Conservation (phyloP, 768 basidiomycete genomes). For the Suillus decipiens region DNA sequence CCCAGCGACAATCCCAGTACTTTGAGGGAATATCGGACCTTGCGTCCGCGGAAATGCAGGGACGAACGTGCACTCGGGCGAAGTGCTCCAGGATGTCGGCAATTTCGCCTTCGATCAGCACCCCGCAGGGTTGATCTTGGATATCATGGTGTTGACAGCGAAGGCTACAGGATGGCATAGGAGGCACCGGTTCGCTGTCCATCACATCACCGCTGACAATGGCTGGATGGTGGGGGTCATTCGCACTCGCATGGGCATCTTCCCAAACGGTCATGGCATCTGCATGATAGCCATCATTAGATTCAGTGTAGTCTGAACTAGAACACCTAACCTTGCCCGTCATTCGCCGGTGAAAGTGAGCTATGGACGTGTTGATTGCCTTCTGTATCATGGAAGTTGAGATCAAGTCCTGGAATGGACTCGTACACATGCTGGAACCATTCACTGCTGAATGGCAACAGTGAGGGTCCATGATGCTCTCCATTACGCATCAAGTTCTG, state of each 20-base stretch:
- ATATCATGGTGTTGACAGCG: not conserved
- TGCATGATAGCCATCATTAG: not conserved
- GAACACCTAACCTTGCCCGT: not conserved
- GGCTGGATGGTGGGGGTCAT: too few relatives aligned
- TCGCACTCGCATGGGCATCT: not conserved
- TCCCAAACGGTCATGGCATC: not conserved
- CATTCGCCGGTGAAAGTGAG: not conserved
- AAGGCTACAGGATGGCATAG: not conserved
- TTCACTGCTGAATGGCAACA: not conserved
- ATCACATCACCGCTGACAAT: not conserved
- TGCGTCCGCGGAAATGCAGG: not conserved
- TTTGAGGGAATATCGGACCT: not conserved
- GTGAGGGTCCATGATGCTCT: not conserved
- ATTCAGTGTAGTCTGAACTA: too few relatives aligned
- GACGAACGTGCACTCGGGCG: not conserved
- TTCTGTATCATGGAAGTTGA: not conserved
- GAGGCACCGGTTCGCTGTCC: too few relatives aligned
- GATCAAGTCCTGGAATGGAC: not conserved
- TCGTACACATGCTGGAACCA: not conserved
- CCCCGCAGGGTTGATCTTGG: not conserved
- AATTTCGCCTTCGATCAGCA: not conserved
- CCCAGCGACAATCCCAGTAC: conserved; percentile 1
- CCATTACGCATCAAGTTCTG: too few relatives aligned
- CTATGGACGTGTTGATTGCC: not conserved
- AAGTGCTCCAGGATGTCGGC: not conserved